Base-by-base conservation (phyloP, 2,329 filamentous ascomycete species). In the Exserohilum turcica region DNA sequence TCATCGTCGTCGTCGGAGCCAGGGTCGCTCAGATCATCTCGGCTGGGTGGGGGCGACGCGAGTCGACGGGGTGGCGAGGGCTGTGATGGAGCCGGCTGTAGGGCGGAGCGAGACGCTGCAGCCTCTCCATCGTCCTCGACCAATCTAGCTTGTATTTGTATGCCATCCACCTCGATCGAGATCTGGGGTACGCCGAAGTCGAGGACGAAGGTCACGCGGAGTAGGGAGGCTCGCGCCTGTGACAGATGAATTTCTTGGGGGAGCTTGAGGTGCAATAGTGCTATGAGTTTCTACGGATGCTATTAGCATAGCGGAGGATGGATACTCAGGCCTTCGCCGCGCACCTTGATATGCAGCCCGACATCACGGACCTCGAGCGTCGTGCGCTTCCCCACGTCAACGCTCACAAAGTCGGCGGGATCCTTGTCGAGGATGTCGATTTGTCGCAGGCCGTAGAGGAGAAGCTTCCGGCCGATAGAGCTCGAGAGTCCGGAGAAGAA, bases 341-440 rank as follows among this genome's bases (percentile, higher is more conserved):
- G 65, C 79, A 90, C 91, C 80, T 91, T 84, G 54, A 92, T 77
- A 71, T 87, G 89, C 59, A 97, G 79, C 2, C 89, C 91, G 52
- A 97, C 88, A 81, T 97, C 89, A 64, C 88, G 86, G 64, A 97
- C 87, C 74, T 96, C 92, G 38, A 97, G 83, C 0, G 89, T 88
- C 35, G 88, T 94, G 61, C 88, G 87, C 73, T 88, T 87, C 29
- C 94, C 94, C 76, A 91, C 84, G 39, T 86, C 87, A 63, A 97
- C 85, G 64, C 95, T 91, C 59, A 97, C 91, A 57, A 94, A 82
- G 68, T 97, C 90, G 62, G 97, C 79, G 10, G 89, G 87, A 70
- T 95, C 89, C 52, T 91, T 89, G 68, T 97, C 94, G 54, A 99
- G 84, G 49, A 97, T 82, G 64, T 96, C 92, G 54, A 96, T 82